Conservation (phyloP, 192 early-diverging fungal species). For the Coemansia sp. region DNA sequence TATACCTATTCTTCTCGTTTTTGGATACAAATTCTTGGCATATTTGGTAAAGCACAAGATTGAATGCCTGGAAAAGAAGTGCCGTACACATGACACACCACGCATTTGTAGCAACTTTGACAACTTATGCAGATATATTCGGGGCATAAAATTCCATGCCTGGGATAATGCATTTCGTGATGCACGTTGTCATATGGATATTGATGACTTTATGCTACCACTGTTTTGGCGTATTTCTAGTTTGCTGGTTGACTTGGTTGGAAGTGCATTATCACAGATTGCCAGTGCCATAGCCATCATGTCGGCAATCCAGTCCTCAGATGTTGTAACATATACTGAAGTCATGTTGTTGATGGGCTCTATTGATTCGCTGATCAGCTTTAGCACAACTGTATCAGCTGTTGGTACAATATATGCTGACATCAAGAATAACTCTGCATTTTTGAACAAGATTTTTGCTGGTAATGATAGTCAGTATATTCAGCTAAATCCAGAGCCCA, state of each 20-base stretch:
- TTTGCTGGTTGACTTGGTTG: slow-evolving; percentile 21
- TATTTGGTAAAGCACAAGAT: not conserved
- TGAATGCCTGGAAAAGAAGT: not conserved
- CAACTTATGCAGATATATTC: slow-evolving; percentile 50
- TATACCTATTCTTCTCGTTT: slow-evolving; percentile 21
- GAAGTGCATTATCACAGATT: slow-evolving; percentile 48
- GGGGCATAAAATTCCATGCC: slow-evolving; percentile 66
- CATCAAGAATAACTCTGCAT: slow-evolving; percentile 4
- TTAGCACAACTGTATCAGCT: slow-evolving; percentile 3
- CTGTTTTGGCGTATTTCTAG: slow-evolving; percentile 25
- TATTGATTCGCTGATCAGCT: slow-evolving; percentile 19
- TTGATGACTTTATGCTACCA: slow-evolving; percentile 15
- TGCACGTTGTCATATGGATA: slow-evolving; percentile 6
- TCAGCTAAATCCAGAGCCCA: not conserved
- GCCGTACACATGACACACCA: not conserved
- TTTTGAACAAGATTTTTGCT: slow-evolving; percentile 12
- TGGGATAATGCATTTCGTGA: slow-evolving; percentile 54
- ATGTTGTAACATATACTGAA: slow-evolving; percentile 14
- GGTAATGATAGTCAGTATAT: slow-evolving; percentile 1
- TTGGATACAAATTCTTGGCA: slow-evolving; percentile 13
- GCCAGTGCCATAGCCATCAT: slow-evolving; percentile 60
- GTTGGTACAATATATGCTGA: not conserved
- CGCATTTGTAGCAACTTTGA: slow-evolving; percentile 9
- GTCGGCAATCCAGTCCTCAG: slow-evolving; percentile 51
- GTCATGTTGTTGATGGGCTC: slow-evolving; percentile 21